Evolutionary conservation across 1,139 yeast species (phyloP).

Genomic region (Suhomyces chickasaworum): DNA sequence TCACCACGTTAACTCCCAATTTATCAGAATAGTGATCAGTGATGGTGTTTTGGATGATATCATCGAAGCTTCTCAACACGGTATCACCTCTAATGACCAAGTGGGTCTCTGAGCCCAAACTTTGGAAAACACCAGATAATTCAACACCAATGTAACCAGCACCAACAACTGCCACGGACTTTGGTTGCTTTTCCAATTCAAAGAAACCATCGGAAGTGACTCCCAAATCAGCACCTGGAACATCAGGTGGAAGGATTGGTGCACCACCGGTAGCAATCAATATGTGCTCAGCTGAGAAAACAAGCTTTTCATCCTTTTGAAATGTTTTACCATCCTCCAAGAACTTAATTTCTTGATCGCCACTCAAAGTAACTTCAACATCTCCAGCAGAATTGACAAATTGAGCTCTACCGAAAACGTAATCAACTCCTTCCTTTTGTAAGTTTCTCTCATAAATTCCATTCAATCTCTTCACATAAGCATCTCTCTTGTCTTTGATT

Average conservation of each 20-base stretch:
- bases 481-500: conserved; percentile 87
- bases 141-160: conserved; percentile 98
- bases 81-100: conserved; percentile 88
- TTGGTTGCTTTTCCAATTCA: conserved; percentile 76
- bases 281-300: conserved; percentile 77
- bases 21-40: conserved; percentile 77
- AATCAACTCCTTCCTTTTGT: conserved; percentile 85
- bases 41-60: conserved; percentile 72
- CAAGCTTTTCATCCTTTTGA: conserved; percentile 53
- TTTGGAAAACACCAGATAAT: conserved; percentile 89
- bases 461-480: conserved; percentile 81
- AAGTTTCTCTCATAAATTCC: conserved; percentile 91
- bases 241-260: conserved; percentile 67
- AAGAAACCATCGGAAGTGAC: conserved; percentile 92
- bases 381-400: conserved; percentile 65
- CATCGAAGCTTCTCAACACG: conserved; percentile 85
- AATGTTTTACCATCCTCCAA: conserved; percentile 31
- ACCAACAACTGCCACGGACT: conserved; percentile 91
- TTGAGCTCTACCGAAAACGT: conserved; percentile 82
- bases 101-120: conserved; percentile 85
- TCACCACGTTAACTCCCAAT: conserved; percentile 77
- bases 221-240: conserved; percentile 84
- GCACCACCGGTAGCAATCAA: conserved; percentile 94
- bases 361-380: conserved; percentile 67
- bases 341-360: conserved; percentile 44